These are phyloP conservation scores for baker's yeast (Saccharomyces cerevisiae) DNA, from an alignment of 805 yeast species.

Conservation along the genomic window DNA sequence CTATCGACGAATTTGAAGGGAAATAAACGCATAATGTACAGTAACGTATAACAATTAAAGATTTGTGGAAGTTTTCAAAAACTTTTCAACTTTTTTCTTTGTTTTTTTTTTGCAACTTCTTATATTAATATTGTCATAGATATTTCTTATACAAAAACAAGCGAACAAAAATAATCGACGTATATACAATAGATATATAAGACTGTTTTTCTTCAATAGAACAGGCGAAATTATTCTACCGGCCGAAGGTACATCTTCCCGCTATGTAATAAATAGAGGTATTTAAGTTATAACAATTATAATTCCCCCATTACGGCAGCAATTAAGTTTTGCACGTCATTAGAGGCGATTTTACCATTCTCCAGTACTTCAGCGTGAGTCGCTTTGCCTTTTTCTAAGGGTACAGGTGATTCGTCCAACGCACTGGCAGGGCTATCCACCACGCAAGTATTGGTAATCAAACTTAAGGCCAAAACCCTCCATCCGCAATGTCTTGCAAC, in stretches of 20 bases:
- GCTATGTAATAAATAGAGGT: constrained; percentile 2
- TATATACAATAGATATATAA: neutral
- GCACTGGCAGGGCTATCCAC: constrained; percentile 62
- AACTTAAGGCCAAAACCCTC: constrained; percentile 72
- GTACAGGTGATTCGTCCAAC: constrained; percentile 42
- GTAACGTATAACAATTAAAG: neutral
- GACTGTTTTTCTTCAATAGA: neutral
- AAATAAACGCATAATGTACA: neutral
- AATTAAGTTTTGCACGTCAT: constrained; percentile 67
- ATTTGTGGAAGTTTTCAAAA: neutral
- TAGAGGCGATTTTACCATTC: constrained; percentile 70
- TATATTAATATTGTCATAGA: neutral
- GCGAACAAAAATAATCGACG: neutral
- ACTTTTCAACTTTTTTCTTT: neutral
- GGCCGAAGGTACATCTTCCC: neutral
- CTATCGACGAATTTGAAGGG: neutral
- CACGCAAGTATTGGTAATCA: constrained; percentile 80
- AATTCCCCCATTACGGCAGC: constrained; percentile 47
- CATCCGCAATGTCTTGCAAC: constrained; percentile 86
- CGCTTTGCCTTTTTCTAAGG: constrained; percentile 69
- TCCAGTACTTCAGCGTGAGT: constrained; percentile 87
- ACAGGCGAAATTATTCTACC: neutral
- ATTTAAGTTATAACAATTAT: constrained; percentile 4
- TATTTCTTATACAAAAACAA: neutral
- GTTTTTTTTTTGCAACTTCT: neutral